phyloP scores from a whole-genome alignment of 176 grass and related monocot species.

The Eleusine coracana region DNA sequence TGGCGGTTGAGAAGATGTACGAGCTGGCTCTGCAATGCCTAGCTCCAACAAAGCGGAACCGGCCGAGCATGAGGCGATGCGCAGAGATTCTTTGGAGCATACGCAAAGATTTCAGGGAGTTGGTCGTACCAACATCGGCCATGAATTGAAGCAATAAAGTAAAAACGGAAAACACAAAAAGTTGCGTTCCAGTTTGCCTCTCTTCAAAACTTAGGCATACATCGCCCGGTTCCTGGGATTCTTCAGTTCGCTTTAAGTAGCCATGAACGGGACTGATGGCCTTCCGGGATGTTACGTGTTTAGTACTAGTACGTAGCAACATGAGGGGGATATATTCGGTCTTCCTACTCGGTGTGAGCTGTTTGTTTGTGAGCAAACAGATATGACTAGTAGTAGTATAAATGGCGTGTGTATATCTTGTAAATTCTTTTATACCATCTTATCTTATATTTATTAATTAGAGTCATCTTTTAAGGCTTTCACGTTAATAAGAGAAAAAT shows the following conservation, averaged over 20 bases:
- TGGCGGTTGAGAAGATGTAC: conserved; percentile 62
- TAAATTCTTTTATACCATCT: too few species aligned
- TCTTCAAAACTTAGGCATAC: conserved; percentile 37
- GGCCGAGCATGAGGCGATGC: conserved; percentile 72
- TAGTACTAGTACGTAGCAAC: conserved; percentile 1
- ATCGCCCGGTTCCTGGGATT: conserved; percentile 10
- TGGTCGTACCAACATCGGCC: conserved; percentile 35
- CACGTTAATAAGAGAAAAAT: too few species aligned
- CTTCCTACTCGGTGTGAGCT: background rate
- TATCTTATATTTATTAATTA: too few species aligned
- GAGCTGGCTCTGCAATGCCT: conserved; percentile 70
- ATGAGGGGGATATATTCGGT: background rate
- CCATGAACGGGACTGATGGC: conserved; percentile 12
- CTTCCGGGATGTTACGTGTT: conserved; percentile 35
- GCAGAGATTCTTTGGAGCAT: conserved; percentile 80
- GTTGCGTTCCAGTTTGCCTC: conserved; percentile 32
- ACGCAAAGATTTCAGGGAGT: conserved; percentile 74
- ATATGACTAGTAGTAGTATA: background rate
- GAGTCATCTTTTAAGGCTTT: too few species aligned
- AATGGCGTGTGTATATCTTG: conserved; percentile 15
- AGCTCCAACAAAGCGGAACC: conserved; percentile 55
- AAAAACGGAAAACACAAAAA: background rate
- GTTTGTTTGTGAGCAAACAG: conserved; percentile 16
- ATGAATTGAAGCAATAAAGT: conserved; percentile 36
- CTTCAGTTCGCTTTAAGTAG: conserved; percentile 19